Evolutionary conservation across 768 basidiomycete genomes (phyloP).

Genomic region (Chalciporus sphaerocephalus): DNA sequence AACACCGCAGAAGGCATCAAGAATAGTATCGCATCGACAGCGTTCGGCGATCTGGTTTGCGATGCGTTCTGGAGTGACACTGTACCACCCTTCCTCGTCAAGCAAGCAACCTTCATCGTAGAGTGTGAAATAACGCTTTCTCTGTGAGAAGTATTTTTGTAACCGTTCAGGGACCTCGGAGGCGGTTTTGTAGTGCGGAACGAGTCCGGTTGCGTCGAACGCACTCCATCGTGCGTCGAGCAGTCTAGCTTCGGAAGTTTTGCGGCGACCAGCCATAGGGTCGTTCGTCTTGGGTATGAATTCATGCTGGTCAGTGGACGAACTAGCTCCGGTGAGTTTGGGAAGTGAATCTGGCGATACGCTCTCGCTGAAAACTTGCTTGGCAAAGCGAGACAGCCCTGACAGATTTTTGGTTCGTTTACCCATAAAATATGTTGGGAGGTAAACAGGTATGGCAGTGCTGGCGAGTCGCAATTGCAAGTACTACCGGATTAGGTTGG

Average conservation of each 20-base stretch:
- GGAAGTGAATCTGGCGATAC: slow-evolving; percentile 1
- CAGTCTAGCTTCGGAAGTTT: slow-evolving; percentile 23
- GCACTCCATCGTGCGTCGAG: slow-evolving; percentile 33
- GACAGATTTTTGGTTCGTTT: slow-evolving; percentile 40
- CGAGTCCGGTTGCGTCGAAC: slow-evolving; percentile 70
- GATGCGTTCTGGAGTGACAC: slow-evolving; percentile 91
- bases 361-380: slow-evolving; percentile 34
- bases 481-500: no score
- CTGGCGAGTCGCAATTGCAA: no score
- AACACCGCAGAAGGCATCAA: slow-evolving; percentile 97
- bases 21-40: slow-evolving; percentile 77
- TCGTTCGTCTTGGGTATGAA: background rate
- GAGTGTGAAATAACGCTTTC: slow-evolving; percentile 74
- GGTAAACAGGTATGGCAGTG: no score
- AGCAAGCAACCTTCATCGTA: slow-evolving; percentile 81
- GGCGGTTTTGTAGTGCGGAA: slow-evolving; percentile 60
- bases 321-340: background rate
- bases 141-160: slow-evolving; percentile 85
- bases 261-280: slow-evolving; percentile 1
- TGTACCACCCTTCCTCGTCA: slow-evolving; percentile 98
- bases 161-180: slow-evolving; percentile 74
- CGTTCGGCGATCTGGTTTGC: slow-evolving; percentile 90
- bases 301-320: slow-evolving; percentile 1
- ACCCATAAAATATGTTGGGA: slow-evolving; percentile 25
- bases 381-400: slow-evolving; percentile 43